Conservation (phyloP, 176 grass and related monocot genomes). For the Elymus sibiricus region DNA sequence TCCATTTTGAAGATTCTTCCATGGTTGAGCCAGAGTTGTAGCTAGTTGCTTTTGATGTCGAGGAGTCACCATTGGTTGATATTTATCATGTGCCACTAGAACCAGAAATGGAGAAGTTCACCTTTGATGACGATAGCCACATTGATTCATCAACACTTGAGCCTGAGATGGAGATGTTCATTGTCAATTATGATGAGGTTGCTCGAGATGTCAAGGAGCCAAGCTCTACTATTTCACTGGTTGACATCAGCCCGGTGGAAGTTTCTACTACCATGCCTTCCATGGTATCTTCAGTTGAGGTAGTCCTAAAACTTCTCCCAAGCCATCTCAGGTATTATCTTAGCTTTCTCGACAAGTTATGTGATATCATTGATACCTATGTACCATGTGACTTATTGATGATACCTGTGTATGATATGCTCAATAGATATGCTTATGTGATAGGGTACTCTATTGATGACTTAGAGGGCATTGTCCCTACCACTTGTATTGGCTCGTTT, state of each 20-base stretch:
- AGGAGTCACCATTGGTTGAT: neutral
- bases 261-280: neutral
- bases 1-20: neutral
- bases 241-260: neutral
- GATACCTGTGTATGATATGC: neutral
- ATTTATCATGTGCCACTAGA: neutral
- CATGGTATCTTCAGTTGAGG: neutral
- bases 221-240: too few relatives aligned
- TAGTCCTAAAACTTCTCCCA: neutral
- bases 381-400: neutral
- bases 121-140: too few relatives aligned
- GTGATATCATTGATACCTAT: neutral
- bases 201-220: too few relatives aligned
- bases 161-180: too few relatives aligned
- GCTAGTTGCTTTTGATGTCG: neutral
- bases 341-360: neutral
- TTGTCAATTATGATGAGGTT: too few relatives aligned
- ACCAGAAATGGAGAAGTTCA: too few relatives aligned
- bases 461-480: too few relatives aligned
- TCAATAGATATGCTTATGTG: too few relatives aligned
- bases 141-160: too few relatives aligned
- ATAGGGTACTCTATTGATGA: too few relatives aligned
- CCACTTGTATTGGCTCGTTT: too few relatives aligned
- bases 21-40: neutral
- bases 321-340: neutral